Evolutionary conservation across 192 early-diverging fungal genomes (phyloP), one percentile per base, ranked within the genome.

Genomic region (Podila verticillata): DNA sequence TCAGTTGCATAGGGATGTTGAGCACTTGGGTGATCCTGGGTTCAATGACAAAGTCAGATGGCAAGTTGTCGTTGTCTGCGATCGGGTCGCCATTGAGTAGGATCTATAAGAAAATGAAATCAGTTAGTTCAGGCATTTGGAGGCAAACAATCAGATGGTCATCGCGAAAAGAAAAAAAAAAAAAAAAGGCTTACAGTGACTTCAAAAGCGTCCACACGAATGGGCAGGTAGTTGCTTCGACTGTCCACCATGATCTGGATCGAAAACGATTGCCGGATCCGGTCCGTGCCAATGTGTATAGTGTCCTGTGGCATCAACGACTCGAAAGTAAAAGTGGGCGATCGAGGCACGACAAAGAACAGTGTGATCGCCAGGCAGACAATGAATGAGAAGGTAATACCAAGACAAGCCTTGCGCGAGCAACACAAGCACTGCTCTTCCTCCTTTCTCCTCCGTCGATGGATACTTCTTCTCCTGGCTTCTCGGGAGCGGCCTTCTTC

Each of bases 171-270:
- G 10, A 39, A 48, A 31, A 49, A 1, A 7, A 12, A 19, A 28
- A n/a, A 20, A 5, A 61, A 15, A 4, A 32, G 7, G 19, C 29
- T 58, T 71, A 79, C 75, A 20, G n/a, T 48, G 10, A 80, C 47
- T 24, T 72, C 65, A 29, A 72, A 20, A 5, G 17, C 5, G 32
- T 64, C 57, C 2, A 80, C 7, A 7, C 66, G 70, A 51, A 80
- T 66, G 6, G 77, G 65, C 28, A 80, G 10, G 39, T 80, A 80
- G 49, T 72, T 80, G n/a, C 32, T 57, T 19, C 7, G 62, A 36
- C 77, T 80, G 36, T 80, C 77, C 19, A 80, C 29, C 36, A 65
- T 10, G 24, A 80, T 20, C 48, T 68, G 77, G 20, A 80, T 68
- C 6, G 39, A 1, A 54, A 80, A 80, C 7, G 60, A 35, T 30